Evolutionary conservation across 495 filamentous ascomycete genomes (phyloP).

Genomic region (Penicillium lagena): DNA sequence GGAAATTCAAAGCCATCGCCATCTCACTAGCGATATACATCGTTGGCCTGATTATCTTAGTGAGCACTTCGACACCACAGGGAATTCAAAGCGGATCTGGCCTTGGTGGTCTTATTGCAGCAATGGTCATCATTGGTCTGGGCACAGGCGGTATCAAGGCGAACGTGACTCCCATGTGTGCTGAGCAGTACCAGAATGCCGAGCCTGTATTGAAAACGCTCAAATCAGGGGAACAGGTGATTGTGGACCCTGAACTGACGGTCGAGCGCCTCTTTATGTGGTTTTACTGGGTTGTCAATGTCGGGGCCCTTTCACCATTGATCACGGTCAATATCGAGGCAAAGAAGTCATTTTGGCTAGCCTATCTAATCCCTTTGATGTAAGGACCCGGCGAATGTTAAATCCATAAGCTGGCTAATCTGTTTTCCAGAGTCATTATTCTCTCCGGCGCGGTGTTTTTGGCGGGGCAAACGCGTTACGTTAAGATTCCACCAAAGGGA

Average conservation of each 20-base stretch:
- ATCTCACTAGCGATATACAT: conserved; percentile 48
- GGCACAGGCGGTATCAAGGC: conserved; percentile 57
- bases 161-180: conserved; percentile 54
- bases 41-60: conserved; percentile 57
- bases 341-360: conserved; percentile 55
- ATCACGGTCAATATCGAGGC: conserved; percentile 27
- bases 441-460: conserved; percentile 3
- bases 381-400: too few relatives aligned
- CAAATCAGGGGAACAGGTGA: conserved; percentile 53
- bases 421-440: conserved; percentile 7
- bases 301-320: conserved; percentile 35
- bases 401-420: too few relatives aligned
- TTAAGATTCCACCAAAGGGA: conserved; percentile 33
- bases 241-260: conserved; percentile 63
- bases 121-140: conserved; percentile 50
- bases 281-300: conserved; percentile 52
- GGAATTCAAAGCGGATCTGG: conserved; percentile 9
- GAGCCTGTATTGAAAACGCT: conserved; percentile 38
- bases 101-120: conserved; percentile 40
- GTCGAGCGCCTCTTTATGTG: conserved; percentile 33
- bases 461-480: conserved; percentile 15
- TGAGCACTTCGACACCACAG: conserved; percentile 52
- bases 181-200: conserved; percentile 44
- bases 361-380: conserved; percentile 41
- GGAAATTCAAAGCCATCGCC: conserved; percentile 53